Percentiles rank a stretch among this genome's conserved stretches.
phyloP scores from a whole-genome alignment of 352 stramenopile genomes.

The Phytopythium sindhum region DNA sequence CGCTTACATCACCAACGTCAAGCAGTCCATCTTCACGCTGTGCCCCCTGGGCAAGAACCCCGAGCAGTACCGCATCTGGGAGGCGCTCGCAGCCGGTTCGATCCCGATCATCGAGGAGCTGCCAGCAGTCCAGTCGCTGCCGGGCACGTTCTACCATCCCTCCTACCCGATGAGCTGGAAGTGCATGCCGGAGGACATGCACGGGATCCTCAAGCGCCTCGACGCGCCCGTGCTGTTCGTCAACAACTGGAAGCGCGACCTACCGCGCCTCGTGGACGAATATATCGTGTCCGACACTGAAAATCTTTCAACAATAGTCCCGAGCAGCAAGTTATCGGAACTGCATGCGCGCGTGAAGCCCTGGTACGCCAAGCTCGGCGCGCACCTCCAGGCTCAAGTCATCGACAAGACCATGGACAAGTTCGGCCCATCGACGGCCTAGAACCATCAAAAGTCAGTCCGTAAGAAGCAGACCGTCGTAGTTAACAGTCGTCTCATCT shows the following conservation, averaged over 20 bases:
- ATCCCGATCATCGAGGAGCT: slow-evolving; percentile 66
- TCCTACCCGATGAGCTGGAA: slow-evolving; percentile 59
- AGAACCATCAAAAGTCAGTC: background rate
- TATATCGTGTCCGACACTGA: slow-evolving; percentile 20
- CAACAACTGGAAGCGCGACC: slow-evolving; percentile 48
- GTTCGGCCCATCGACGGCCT: slow-evolving; percentile 14
- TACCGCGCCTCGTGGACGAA: slow-evolving; percentile 33
- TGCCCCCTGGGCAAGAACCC: slow-evolving; percentile 64
- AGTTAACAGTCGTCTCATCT: too few species aligned
- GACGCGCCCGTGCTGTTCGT: slow-evolving; percentile 61
- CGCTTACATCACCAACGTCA: slow-evolving; percentile 49
- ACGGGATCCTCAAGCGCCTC: slow-evolving; percentile 41
- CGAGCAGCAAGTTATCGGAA: slow-evolving; percentile 27
- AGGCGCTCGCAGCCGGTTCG: slow-evolving; percentile 53
- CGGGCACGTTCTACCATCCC: slow-evolving; percentile 52
- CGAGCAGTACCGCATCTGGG: slow-evolving; percentile 69
- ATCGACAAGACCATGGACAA: slow-evolving; percentile 33
- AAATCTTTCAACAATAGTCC: slow-evolving; percentile 7
- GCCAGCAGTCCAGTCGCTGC: slow-evolving; percentile 23
- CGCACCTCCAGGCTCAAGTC: slow-evolving; percentile 44
- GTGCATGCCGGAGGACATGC: slow-evolving; percentile 50
- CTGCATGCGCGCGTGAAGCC: slow-evolving; percentile 28
- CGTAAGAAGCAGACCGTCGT: background rate
- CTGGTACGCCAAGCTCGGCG: slow-evolving; percentile 38
- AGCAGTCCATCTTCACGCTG: slow-evolving; percentile 57